These are phyloP conservation scores for Erodium maritimum DNA, from an alignment of 345 rosid genomes.

Conservation along the genomic window DNA sequence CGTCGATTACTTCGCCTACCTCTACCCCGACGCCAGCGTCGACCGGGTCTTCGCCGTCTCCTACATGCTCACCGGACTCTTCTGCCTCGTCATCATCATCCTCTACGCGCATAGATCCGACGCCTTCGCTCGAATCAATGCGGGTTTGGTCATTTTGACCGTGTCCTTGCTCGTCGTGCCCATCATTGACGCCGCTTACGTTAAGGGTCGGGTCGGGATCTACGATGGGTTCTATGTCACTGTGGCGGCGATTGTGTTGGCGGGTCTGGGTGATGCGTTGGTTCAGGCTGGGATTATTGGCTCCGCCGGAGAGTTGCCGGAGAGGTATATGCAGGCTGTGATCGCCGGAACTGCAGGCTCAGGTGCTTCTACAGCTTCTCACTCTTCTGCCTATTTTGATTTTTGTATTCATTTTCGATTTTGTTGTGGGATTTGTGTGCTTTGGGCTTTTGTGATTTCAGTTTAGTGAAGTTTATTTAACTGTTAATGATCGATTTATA, in stretches of 20 bases:
- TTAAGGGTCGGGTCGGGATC: conserved; percentile 69
- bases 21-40: conserved; percentile 76
- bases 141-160: conserved; percentile 50
- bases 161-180: conserved; percentile 63
- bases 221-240: conserved; percentile 58
- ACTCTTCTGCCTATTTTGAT: neutral
- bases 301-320: conserved; percentile 87
- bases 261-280: conserved; percentile 76
- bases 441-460: neutral
- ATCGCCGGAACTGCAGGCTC: conserved; percentile 96
- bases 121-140: conserved; percentile 64
- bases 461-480: too few species aligned
- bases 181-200: conserved; percentile 52
- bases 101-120: conserved; percentile 58
- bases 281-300: conserved; percentile 88
- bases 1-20: conserved; percentile 88
- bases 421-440: neutral
- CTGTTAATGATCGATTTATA: neutral
- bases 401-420: neutral
- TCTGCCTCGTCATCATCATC: conserved; percentile 38
- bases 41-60: conserved; percentile 84
- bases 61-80: conserved; percentile 61
- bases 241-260: conserved; percentile 36
- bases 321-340: conserved; percentile 83
- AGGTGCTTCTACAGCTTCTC: conserved; percentile 27